Evolutionary conservation across 2,329 filamentous ascomycete genomes (phyloP).

Genomic region (Aureobasidium pullulans): DNA sequence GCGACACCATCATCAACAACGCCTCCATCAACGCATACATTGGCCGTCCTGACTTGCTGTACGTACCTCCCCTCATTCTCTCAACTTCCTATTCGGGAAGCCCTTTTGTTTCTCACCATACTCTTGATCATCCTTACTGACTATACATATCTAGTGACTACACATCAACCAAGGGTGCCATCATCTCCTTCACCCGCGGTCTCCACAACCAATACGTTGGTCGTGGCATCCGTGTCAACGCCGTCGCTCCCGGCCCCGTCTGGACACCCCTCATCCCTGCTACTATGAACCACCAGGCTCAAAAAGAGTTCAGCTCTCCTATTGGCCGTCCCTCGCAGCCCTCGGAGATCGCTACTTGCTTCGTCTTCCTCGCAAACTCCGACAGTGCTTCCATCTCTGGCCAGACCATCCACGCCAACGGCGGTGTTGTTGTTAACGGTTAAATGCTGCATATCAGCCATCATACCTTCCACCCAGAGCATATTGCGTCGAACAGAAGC

Average conservation of each 20-base stretch:
- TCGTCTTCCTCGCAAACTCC: slow-evolving; percentile 69
- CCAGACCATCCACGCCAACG: slow-evolving; percentile 61
- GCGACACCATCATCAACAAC: slow-evolving; percentile 76
- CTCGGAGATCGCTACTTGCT: slow-evolving; percentile 72
- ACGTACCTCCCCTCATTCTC: neutral
- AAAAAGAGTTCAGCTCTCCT: slow-evolving; percentile 64
- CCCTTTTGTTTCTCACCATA: too few relatives aligned
- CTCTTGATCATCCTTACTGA: neutral
- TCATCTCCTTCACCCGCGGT: slow-evolving; percentile 70
- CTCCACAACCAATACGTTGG: slow-evolving; percentile 66
- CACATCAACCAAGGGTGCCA: slow-evolving; percentile 70
- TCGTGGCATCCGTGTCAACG: slow-evolving; percentile 69
- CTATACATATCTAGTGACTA: slow-evolving; percentile 48
- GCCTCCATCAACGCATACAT: slow-evolving; percentile 78
- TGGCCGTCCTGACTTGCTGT: slow-evolving; percentile 66
- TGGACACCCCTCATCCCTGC: slow-evolving; percentile 70
- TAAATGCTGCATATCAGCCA: slow-evolving; percentile 9
- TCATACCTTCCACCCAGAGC: neutral
- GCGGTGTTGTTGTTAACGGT: slow-evolving; percentile 49
- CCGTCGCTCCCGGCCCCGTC: slow-evolving; percentile 69
- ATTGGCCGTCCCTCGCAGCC: slow-evolving; percentile 75
- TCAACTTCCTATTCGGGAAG: neutral
- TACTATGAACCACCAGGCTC: slow-evolving; percentile 63
- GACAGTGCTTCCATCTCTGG: slow-evolving; percentile 70
- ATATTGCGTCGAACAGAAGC: neutral